Conservation (phyloP, 805 yeast species). For the Clavispora carvajalis region DNA sequence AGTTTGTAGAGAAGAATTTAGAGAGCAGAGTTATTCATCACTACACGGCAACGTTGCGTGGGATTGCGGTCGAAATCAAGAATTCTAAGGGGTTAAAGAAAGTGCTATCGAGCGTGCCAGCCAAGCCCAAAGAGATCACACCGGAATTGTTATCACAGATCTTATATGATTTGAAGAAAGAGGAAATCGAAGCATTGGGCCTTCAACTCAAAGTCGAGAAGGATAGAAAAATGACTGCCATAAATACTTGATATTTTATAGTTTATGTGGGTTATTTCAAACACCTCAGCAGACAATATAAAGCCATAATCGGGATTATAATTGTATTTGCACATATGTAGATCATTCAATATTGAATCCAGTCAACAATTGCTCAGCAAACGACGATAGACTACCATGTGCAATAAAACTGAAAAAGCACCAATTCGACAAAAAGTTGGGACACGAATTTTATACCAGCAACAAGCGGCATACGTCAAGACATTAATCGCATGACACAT, state of each 20-base stretch:
- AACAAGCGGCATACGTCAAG: neutral
- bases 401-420: neutral
- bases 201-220: constrained; percentile 9
- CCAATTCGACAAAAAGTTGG: too few relatives aligned
- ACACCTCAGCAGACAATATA: too few relatives aligned
- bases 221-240: too few relatives aligned
- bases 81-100: constrained; percentile 5
- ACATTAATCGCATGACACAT: constrained; percentile 1
- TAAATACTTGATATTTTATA: too few relatives aligned
- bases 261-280: too few relatives aligned
- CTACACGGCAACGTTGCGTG: constrained; percentile 9
- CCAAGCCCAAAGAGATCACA: constrained; percentile 1
- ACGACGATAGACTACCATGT: neutral
- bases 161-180: constrained; percentile 4
- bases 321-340: constrained; percentile 1
- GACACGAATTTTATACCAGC: too few relatives aligned
- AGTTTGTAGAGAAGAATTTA: neutral
- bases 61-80: constrained; percentile 7
- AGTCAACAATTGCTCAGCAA: constrained; percentile 1
- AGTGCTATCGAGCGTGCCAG: constrained; percentile 1
- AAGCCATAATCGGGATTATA: neutral
- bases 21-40: constrained; percentile 3
- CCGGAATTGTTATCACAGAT: constrained; percentile 3
- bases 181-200: constrained; percentile 5
- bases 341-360: neutral